A percentile compares a stretch with the other conserved stretches of the same genome.
phyloP scores from a whole-genome alignment of 805 yeast genomes.

The Ogataea pini region DNA sequence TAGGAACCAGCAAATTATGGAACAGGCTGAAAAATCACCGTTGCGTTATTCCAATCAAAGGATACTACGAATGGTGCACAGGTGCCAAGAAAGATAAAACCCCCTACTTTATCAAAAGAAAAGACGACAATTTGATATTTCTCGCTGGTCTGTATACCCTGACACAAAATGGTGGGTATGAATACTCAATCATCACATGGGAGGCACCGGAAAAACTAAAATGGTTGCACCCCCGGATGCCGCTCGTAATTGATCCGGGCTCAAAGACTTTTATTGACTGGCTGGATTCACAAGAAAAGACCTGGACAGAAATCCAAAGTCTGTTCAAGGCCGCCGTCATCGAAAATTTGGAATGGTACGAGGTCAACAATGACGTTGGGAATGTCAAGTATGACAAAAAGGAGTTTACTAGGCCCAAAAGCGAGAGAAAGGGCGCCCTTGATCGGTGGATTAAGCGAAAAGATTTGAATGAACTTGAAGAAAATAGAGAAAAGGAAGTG shows the following conservation, averaged over 20 bases:
- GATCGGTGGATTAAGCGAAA: not conserved
- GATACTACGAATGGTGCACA: conserved; percentile 81
- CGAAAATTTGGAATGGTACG: conserved; percentile 47
- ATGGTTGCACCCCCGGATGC: conserved; percentile 81
- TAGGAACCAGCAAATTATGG: conserved; percentile 61
- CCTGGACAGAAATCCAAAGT: conserved; percentile 42
- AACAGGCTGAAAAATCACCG: conserved; percentile 46
- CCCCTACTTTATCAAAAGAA: conserved; percentile 67
- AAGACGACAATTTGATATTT: conserved; percentile 54
- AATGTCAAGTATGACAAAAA: conserved; percentile 51
- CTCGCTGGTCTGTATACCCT: conserved; percentile 59
- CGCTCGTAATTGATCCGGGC: conserved; percentile 64
- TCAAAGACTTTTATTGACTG: conserved; percentile 60
- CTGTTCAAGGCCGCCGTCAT: conserved; percentile 42
- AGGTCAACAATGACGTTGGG: conserved; percentile 66
- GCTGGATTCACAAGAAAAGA: conserved; percentile 48
- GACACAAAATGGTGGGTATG: conserved; percentile 35
- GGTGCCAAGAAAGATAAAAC: conserved; percentile 28
- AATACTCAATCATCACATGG: conserved; percentile 75
- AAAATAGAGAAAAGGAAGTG: conserved; percentile 4
- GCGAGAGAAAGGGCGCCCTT: conserved; percentile 9
- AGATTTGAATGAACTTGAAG: not conserved
- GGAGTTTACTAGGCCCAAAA: conserved; percentile 34
- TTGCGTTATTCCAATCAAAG: conserved; percentile 77
- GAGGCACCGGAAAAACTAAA: conserved; percentile 59